These are phyloP conservation scores for Paramicrosporidium saccamoebae DNA, from an alignment of 371 early-diverging fungal genomes.

Conservation along the genomic window DNA sequence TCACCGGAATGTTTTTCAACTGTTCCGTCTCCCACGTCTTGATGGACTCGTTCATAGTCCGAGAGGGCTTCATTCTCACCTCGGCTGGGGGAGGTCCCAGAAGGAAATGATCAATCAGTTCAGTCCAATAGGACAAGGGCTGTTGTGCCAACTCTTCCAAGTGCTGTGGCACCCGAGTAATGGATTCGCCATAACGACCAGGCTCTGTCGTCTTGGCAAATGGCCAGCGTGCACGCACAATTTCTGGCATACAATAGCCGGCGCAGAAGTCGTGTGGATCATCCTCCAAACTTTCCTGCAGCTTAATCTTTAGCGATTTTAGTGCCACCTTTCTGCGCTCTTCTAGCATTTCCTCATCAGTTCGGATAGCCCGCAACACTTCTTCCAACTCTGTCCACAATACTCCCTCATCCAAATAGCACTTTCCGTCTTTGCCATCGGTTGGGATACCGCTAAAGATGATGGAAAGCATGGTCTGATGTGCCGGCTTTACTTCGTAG, in stretches of 20 bases:
- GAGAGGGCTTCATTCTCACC: constrained; percentile 14
- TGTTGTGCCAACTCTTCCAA: constrained; percentile 11
- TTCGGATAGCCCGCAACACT: too few species aligned
- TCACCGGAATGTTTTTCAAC: too few species aligned
- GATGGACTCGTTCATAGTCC: too few species aligned
- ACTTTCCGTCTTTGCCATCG: constrained; percentile 3
- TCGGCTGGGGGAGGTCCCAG: constrained; percentile 14
- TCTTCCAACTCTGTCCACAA: too few species aligned
- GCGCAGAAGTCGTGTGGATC: constrained; percentile 18
- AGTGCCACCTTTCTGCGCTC: constrained; percentile 2
- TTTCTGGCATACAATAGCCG: constrained; percentile 12
- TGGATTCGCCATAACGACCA: constrained; percentile 7
- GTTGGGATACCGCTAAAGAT: constrained; percentile 19
- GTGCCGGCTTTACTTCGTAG: constrained; percentile 12
- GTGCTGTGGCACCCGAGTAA: constrained; percentile 10
- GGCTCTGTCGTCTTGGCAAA: constrained; percentile 3
- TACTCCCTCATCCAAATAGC: too few species aligned
- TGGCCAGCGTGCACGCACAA: constrained; percentile 13
- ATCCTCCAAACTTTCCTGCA: constrained; percentile 15
- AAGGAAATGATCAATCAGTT: constrained; percentile 14
- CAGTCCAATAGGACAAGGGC: constrained; percentile 17
- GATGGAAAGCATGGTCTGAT: constrained; percentile 11
- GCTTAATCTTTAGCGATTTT: constrained; percentile 2
- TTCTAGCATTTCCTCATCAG: too few species aligned
- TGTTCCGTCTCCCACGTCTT: too few species aligned